Evolutionary conservation across 495 filamentous ascomycete genomes (phyloP).

Genomic region (Hypoxylon lienhwacheense): DNA sequence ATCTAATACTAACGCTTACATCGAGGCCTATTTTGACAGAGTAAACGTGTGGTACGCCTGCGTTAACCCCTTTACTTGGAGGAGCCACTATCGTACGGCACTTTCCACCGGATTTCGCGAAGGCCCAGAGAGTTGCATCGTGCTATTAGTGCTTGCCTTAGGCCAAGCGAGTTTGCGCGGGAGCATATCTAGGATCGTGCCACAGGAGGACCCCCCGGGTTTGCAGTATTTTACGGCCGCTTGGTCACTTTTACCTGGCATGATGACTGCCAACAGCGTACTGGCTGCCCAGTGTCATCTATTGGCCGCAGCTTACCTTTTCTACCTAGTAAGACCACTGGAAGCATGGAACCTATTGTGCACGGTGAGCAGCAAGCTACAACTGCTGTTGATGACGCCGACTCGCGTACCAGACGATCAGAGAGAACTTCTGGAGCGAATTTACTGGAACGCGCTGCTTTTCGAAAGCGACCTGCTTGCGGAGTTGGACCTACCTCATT

Average conservation of each 20-base stretch:
- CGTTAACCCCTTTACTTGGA: slow-evolving; percentile 81
- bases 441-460: slow-evolving; percentile 82
- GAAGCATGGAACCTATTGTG: slow-evolving; percentile 82
- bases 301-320: slow-evolving; percentile 75
- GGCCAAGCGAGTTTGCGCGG: slow-evolving; percentile 70
- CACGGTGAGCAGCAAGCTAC: slow-evolving; percentile 77
- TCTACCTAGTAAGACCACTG: slow-evolving; percentile 77
- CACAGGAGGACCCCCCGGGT: slow-evolving; percentile 73
- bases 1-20: slow-evolving; percentile 72
- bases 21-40: slow-evolving; percentile 74
- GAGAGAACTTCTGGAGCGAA: slow-evolving; percentile 70
- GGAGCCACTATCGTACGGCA: slow-evolving; percentile 71
- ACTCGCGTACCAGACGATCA: slow-evolving; percentile 67
- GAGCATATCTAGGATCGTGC: slow-evolving; percentile 71
- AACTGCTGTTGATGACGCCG: slow-evolving; percentile 71
- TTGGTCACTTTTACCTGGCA: slow-evolving; percentile 72
- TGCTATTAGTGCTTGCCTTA: slow-evolving; percentile 75
- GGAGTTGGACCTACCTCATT: slow-evolving; percentile 79
- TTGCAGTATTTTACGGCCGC: slow-evolving; percentile 78
- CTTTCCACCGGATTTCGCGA: slow-evolving; percentile 71
- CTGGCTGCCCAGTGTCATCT: slow-evolving; percentile 77
- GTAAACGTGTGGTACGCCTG: slow-evolving; percentile 86
- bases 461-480: slow-evolving; percentile 82
- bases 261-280: slow-evolving; percentile 78
- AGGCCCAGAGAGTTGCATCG: slow-evolving; percentile 79